These are phyloP conservation scores for Orbilia blumenaviensis DNA, from an alignment of 2,329 filamentous ascomycete species.

Conservation along the genomic window DNA sequence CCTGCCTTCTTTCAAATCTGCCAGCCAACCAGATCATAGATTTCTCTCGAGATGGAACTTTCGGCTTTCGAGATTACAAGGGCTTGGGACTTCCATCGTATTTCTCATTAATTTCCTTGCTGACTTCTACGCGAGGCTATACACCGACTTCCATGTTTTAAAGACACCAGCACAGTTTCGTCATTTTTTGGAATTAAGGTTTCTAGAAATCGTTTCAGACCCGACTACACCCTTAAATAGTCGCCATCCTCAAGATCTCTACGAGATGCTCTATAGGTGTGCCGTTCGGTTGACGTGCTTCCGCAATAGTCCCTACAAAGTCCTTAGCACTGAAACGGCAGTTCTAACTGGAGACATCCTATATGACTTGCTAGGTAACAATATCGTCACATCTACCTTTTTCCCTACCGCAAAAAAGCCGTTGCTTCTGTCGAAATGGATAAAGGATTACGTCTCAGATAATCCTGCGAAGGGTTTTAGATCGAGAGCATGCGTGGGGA, in stretches of 20 bases:
- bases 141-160: constrained; percentile 13
- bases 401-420: background rate
- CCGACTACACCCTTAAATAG: background rate
- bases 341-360: background rate
- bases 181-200: constrained; percentile 1
- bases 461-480: constrained; percentile 10
- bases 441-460: constrained; percentile 13
- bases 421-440: background rate
- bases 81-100: constrained; percentile 4
- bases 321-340: background rate
- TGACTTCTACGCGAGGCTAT: constrained; percentile 5
- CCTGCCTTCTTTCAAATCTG: background rate
- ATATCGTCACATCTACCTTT: background rate
- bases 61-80: background rate
- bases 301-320: background rate
- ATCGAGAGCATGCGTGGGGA: background rate
- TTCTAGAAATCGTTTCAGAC: constrained; percentile 3
- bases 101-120: background rate
- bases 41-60: constrained; percentile 23
- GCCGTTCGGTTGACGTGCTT: background rate
- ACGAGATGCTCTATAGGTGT: background rate
- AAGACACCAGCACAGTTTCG: constrained; percentile 16
- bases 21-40: constrained; percentile 11
- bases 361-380: constrained; percentile 14
- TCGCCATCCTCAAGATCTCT: background rate